Percentiles rank a stretch among this genome's conserved stretches.
These are phyloP conservation scores for Pneumocystis sp. DNA, from an alignment of 1,139 yeast genomes.

Conservation along the genomic window DNA sequence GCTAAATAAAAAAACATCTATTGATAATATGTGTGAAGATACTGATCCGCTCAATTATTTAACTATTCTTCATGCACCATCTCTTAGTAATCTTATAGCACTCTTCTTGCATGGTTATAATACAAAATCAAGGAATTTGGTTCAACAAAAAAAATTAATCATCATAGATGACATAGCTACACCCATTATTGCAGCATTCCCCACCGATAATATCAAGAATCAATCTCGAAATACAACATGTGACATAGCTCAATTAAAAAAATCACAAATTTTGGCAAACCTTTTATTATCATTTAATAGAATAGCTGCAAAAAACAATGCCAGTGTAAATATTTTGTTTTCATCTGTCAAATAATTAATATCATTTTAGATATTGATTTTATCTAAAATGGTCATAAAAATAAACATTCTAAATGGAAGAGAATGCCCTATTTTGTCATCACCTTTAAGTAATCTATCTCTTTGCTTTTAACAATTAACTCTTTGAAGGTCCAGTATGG, in stretches of 20 bases:
- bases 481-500: background rate
- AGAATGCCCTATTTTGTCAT: background rate
- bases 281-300: constrained; percentile 5
- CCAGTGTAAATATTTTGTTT: background rate
- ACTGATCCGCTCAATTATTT: background rate
- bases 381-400: background rate
- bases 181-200: constrained; percentile 8
- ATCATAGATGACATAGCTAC: constrained; percentile 10
- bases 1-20: background rate
- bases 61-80: constrained; percentile 3
- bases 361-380: background rate
- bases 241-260: background rate
- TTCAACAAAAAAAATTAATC: constrained; percentile 4
- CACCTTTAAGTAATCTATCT: background rate
- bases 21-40: background rate
- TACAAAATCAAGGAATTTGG: background rate
- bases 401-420: background rate
- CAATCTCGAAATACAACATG: background rate
- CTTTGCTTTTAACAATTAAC: background rate
- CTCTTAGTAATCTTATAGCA: constrained; percentile 6
- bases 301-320: constrained; percentile 5
- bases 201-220: constrained; percentile 6
- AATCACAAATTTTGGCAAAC: constrained; percentile 4
- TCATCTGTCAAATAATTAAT: background rate
- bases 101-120: constrained; percentile 2